Evolutionary conservation across 2,329 filamentous ascomycete genomes (phyloP).

Genomic region (Metarhizium anisopliae): DNA sequence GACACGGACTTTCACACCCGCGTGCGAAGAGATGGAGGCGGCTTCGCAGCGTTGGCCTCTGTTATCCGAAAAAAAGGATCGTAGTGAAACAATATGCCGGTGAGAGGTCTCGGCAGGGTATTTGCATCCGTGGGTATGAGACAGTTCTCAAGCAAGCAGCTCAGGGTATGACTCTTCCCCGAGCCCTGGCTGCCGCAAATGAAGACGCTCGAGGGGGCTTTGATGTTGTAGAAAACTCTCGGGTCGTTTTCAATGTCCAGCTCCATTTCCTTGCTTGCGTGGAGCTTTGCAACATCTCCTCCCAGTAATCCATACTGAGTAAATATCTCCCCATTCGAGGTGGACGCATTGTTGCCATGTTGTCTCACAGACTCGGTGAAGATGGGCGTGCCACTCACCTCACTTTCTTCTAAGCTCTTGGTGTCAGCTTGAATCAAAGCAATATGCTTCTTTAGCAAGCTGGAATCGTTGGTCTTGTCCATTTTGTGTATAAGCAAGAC

Average conservation of each 20-base stretch:
- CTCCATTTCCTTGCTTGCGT: background rate
- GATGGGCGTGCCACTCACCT: slow-evolving; percentile 9
- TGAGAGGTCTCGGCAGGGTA: slow-evolving; percentile 40
- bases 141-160: slow-evolving; percentile 48
- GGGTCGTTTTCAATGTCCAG: slow-evolving; percentile 9
- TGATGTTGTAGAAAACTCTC: slow-evolving; percentile 36
- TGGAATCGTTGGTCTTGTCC: background rate
- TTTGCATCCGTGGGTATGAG: slow-evolving; percentile 37
- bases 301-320: slow-evolving; percentile 14
- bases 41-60: slow-evolving; percentile 49
- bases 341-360: background rate
- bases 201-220: slow-evolving; percentile 48
- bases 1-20: slow-evolving; percentile 37
- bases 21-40: slow-evolving; percentile 40
- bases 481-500: background rate
- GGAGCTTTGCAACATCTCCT: slow-evolving; percentile 4
- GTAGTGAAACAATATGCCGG: slow-evolving; percentile 57
- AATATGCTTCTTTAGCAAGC: slow-evolving; percentile 3
- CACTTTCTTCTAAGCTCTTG: slow-evolving; percentile 4
- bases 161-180: slow-evolving; percentile 54
- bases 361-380: slow-evolving; percentile 11
- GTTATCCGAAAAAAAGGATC: slow-evolving; percentile 42
- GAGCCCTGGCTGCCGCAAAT: slow-evolving; percentile 57
- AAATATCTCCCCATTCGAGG: background rate
- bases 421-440: background rate